Percentiles rank a stretch among this genome's conserved stretches.
Conservation (phyloP, 257 asterid species). For the Solanum arcanum region DNA sequence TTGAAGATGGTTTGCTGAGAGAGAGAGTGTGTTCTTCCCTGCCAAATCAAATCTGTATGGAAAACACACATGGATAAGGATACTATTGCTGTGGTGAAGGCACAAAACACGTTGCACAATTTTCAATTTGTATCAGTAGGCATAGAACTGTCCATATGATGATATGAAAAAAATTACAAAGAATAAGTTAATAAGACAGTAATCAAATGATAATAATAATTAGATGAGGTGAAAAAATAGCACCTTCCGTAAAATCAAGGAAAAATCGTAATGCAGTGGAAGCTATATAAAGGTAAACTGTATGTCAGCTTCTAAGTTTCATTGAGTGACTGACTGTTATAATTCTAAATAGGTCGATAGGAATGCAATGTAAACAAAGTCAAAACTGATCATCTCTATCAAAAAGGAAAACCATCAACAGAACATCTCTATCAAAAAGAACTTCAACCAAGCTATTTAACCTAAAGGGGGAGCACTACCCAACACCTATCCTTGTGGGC, state of each 20-base stretch:
- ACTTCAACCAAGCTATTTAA: background rate
- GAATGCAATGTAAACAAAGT: background rate
- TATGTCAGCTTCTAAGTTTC: background rate
- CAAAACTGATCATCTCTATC: background rate
- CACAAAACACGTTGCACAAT: background rate
- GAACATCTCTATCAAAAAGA: background rate
- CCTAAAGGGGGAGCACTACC: background rate
- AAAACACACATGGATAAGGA: background rate
- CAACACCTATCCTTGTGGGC: background rate
- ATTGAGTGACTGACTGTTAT: background rate
- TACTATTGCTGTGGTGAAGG: background rate
- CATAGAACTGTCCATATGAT: background rate
- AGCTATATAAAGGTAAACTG: background rate
- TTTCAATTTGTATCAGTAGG: background rate
- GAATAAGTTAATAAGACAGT: background rate
- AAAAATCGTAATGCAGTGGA: background rate
- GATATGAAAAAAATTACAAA: background rate
- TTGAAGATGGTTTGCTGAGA: slow-evolving; percentile 96
- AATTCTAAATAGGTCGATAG: background rate
- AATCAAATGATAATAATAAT: background rate
- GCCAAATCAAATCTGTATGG: slow-evolving; percentile 51
- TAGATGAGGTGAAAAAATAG: background rate
- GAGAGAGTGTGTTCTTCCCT: slow-evolving; percentile 35
- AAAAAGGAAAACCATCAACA: background rate
- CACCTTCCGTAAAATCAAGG: background rate